Conservation (phyloP, 2,329 filamentous ascomycete genomes). For the Penicillium hordei region DNA sequence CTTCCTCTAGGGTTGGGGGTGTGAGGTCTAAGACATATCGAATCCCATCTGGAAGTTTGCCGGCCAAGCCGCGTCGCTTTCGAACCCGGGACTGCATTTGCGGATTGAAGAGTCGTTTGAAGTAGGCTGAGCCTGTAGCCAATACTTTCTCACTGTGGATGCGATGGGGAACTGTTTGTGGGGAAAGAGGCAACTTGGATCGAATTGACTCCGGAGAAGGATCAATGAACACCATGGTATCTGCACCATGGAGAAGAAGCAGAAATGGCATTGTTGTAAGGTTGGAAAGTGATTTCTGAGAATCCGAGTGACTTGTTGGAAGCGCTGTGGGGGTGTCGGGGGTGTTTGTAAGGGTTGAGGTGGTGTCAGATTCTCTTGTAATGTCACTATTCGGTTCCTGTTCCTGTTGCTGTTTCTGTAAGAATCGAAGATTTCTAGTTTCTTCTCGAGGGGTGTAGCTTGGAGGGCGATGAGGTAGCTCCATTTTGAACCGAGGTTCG, state of each 20-base stretch:
- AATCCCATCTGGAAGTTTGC: constrained; percentile 43
- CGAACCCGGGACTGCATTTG: constrained; percentile 28
- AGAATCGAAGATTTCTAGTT: neutral
- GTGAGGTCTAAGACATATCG: constrained; percentile 65
- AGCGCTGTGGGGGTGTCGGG: no score
- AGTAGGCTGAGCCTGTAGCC: constrained; percentile 30
- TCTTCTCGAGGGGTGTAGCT: neutral
- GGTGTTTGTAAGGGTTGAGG: neutral
- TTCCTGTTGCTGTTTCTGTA: neutral
- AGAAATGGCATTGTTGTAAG: constrained; percentile 16
- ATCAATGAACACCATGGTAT: constrained; percentile 43
- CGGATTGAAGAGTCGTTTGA: constrained; percentile 33
- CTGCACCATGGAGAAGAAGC: constrained; percentile 29
- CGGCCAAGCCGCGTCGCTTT: constrained; percentile 32
- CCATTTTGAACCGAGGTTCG: neutral
- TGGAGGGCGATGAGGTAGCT: neutral
- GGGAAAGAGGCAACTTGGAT: constrained; percentile 14
- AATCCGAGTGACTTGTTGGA: neutral
- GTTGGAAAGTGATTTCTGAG: neutral
- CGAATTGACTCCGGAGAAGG: constrained; percentile 23
- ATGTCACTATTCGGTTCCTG: neutral
- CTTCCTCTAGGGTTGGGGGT: constrained; percentile 61
- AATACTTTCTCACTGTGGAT: constrained; percentile 37
- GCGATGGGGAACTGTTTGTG: constrained; percentile 31
- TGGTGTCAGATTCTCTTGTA: neutral